Conservation (phyloP, 495 filamentous ascomycete species). For the Glutinoglossum americanum region DNA sequence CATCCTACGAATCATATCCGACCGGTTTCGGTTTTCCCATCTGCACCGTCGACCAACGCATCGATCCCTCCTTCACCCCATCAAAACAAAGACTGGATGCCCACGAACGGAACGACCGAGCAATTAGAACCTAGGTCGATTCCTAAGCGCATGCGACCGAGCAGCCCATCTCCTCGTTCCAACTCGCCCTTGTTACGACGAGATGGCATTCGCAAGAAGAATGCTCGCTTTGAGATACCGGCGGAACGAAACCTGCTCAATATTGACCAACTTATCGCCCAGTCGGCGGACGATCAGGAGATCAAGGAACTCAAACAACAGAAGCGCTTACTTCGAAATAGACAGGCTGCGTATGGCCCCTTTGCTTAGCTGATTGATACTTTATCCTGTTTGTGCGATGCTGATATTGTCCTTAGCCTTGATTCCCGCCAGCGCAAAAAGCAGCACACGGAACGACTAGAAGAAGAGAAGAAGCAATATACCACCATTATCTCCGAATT, state of each 20-base stretch:
- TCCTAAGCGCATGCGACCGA: slow-evolving; percentile 45
- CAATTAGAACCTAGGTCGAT: slow-evolving; percentile 36
- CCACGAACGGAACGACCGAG: slow-evolving; percentile 22
- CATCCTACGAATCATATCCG: not conserved
- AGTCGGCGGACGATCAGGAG: slow-evolving; percentile 77
- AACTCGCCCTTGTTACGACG: slow-evolving; percentile 61
- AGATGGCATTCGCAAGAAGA: slow-evolving; percentile 98
- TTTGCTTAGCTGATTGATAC: slow-evolving; percentile 6
- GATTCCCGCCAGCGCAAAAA: slow-evolving; percentile 98
- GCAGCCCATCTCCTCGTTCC: slow-evolving; percentile 53
- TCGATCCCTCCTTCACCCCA: slow-evolving; percentile 7
- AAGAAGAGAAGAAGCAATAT: slow-evolving; percentile 89
- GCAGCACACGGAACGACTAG: slow-evolving; percentile 89
- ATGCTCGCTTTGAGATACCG: slow-evolving; percentile 94
- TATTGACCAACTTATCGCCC: slow-evolving; percentile 80
- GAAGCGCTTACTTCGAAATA: slow-evolving; percentile 83
- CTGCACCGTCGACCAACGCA: slow-evolving; percentile 4
- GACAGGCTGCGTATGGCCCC: slow-evolving; percentile 71
- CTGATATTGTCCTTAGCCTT: slow-evolving; percentile 37
- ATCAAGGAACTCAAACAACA: slow-evolving; percentile 98
- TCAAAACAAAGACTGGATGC: slow-evolving; percentile 4
- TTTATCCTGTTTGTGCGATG: slow-evolving; percentile 10
- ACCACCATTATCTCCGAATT: slow-evolving; percentile 49
- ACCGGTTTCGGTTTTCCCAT: not conserved
- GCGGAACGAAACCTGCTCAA: slow-evolving; percentile 81